Evolutionary conservation across 371 early-diverging fungal genomes (phyloP).

Genomic region (Mortierella polycephala): DNA sequence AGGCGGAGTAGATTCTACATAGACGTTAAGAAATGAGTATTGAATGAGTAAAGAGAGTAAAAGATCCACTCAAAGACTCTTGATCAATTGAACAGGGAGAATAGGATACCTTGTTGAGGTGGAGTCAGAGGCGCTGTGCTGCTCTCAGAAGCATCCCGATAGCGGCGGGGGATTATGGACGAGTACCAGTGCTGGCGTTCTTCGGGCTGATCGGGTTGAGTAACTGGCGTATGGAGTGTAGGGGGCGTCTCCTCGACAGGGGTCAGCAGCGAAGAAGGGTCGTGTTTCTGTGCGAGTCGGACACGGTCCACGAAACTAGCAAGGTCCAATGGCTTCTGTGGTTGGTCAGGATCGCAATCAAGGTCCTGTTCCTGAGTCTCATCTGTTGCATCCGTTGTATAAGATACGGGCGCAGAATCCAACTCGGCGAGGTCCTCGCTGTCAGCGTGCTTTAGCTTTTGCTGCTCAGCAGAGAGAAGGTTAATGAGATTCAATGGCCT

Average conservation of each 20-base stretch:
- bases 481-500: constrained; percentile 14
- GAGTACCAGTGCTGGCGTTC: constrained; percentile 35
- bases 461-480: constrained; percentile 7
- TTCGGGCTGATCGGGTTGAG: constrained; percentile 5
- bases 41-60: neutral
- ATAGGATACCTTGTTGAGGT: constrained; percentile 3
- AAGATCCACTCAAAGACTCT: neutral
- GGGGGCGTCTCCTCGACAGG: neutral
- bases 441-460: constrained; percentile 17
- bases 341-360: constrained; percentile 17
- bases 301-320: constrained; percentile 41
- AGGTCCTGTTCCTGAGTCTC: constrained; percentile 1
- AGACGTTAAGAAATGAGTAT: neutral
- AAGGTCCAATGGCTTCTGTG: constrained; percentile 17
- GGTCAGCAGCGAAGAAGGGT: constrained; percentile 11
- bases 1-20: neutral
- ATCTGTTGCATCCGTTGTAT: neutral
- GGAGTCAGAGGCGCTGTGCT: neutral
- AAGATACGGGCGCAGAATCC: constrained; percentile 2
- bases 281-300: constrained; percentile 33
- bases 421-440: constrained; percentile 32
- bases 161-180: constrained; percentile 11
- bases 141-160: constrained; percentile 6
- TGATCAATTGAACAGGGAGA: neutral
- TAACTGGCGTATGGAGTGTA: neutral